phyloP scores from a whole-genome alignment of 768 basidiomycete genomes.

The Tricholoma matsutake region DNA sequence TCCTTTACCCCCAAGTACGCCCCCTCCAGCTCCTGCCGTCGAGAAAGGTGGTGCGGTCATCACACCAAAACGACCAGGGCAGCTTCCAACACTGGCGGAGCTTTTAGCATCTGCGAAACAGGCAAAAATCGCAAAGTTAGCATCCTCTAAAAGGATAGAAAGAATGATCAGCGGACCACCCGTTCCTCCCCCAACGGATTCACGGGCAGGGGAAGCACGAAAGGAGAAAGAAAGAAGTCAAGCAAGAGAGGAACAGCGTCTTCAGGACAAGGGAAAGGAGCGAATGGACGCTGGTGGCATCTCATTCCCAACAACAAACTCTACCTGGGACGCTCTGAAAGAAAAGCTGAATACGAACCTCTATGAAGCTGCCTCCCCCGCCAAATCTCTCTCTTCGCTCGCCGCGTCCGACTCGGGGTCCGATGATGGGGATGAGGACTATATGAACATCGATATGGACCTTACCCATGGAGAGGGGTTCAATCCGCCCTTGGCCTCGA shows the following conservation, averaged over 20 bases:
- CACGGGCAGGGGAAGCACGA: neutral
- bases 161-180: neutral
- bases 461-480: slow-evolving; percentile 15
- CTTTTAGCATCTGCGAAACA: slow-evolving; percentile 43
- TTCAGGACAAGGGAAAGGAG: neutral
- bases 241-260: neutral
- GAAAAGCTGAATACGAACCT: slow-evolving; percentile 3
- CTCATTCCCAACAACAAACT: slow-evolving; percentile 2
- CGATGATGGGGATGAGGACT: slow-evolving; percentile 12
- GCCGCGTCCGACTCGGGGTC: slow-evolving; percentile 31
- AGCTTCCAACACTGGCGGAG: slow-evolving; percentile 39
- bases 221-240: neutral
- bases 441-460: slow-evolving; percentile 12
- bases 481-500: slow-evolving; percentile 32
- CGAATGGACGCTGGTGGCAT: neutral
- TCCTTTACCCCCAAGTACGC: neutral
- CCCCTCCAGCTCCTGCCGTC: slow-evolving; percentile 13
- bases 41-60: slow-evolving; percentile 11
- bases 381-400: slow-evolving; percentile 33
- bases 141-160: neutral
- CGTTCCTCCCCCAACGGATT: neutral
- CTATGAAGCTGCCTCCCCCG: slow-evolving; percentile 25
- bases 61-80: slow-evolving; percentile 19
- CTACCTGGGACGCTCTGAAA: slow-evolving; percentile 9
- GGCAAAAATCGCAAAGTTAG: slow-evolving; percentile 21